Conservation (phyloP, 805 yeast species). For the Barnettozyma vustinii region DNA sequence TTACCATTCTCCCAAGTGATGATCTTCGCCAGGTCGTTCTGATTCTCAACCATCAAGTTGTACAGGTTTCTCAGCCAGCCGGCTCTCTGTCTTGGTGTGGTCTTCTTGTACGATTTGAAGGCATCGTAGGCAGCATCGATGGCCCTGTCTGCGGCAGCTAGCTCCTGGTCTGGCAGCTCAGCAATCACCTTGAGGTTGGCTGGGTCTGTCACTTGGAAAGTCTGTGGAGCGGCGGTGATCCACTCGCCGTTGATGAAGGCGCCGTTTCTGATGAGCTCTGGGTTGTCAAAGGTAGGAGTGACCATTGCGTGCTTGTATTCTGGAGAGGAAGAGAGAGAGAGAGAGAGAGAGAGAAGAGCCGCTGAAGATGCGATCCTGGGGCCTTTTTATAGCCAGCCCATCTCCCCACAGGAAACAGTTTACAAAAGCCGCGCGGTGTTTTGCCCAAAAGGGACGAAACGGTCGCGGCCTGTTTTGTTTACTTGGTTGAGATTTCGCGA, state of each 20-base stretch:
- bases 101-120: constrained; percentile 40
- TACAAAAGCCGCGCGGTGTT: constrained; percentile 1
- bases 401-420: not conserved
- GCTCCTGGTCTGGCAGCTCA: constrained; percentile 55
- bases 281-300: constrained; percentile 36
- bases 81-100: constrained; percentile 46
- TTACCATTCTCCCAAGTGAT: constrained; percentile 60
- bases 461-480: not conserved
- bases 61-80: constrained; percentile 44
- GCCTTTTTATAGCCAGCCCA: not conserved
- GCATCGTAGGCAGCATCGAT: constrained; percentile 44
- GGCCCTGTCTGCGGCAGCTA: constrained; percentile 53
- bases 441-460: not conserved
- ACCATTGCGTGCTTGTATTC: constrained; percentile 4
- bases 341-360: too few relatives aligned
- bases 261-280: constrained; percentile 49
- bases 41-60: constrained; percentile 47
- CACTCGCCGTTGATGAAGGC: constrained; percentile 74
- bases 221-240: constrained; percentile 39
- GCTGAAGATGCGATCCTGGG: not conserved
- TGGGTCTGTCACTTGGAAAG: constrained; percentile 70
- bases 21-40: constrained; percentile 51
- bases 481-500: not conserved
- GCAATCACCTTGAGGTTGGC: constrained; percentile 58
- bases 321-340: not conserved